phyloP scores from a whole-genome alignment of 1,284 basidiomycete genomes.

The Rhizoctonia solani region DNA sequence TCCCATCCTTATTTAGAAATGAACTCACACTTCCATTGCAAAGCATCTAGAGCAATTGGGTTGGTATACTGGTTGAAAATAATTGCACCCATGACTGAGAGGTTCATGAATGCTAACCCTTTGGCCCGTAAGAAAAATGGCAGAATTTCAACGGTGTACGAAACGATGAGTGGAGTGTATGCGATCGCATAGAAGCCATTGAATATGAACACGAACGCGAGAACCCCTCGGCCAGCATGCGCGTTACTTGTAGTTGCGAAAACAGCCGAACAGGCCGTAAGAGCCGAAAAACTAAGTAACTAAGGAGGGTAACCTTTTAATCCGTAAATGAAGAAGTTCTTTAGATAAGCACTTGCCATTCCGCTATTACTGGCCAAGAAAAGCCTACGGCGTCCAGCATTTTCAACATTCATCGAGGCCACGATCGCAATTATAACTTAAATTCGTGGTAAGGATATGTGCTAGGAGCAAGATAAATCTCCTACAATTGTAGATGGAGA shows the following conservation, averaged over 20 bases:
- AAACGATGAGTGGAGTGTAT: constrained; percentile 55
- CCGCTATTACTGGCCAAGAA: constrained; percentile 17
- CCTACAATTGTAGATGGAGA: not conserved
- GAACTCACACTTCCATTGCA: constrained; percentile 12
- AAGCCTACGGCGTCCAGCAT: not conserved
- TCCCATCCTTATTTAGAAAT: constrained; percentile 37
- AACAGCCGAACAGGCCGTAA: not conserved
- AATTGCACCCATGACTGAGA: constrained; percentile 1
- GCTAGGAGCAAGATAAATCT: constrained; percentile 59
- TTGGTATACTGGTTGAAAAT: constrained; percentile 26
- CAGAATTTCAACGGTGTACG: constrained; percentile 75
- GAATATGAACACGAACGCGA: not conserved
- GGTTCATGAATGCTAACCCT: constrained; percentile 53
- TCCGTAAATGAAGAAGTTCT: not conserved
- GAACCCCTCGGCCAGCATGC: not conserved
- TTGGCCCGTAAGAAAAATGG: constrained; percentile 75
- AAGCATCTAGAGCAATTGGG: not conserved
- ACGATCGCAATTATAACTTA: not conserved
- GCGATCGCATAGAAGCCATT: constrained; percentile 12
- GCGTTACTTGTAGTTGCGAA: not conserved
- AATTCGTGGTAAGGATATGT: constrained; percentile 56
- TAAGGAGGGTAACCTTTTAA: constrained; percentile 57
- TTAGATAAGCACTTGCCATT: not conserved
- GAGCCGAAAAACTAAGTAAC: not conserved
- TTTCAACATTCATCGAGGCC: not conserved